Evolutionary conservation across 2,329 filamentous ascomycete species (phyloP).

Genomic region (Cercospora berteroae): DNA sequence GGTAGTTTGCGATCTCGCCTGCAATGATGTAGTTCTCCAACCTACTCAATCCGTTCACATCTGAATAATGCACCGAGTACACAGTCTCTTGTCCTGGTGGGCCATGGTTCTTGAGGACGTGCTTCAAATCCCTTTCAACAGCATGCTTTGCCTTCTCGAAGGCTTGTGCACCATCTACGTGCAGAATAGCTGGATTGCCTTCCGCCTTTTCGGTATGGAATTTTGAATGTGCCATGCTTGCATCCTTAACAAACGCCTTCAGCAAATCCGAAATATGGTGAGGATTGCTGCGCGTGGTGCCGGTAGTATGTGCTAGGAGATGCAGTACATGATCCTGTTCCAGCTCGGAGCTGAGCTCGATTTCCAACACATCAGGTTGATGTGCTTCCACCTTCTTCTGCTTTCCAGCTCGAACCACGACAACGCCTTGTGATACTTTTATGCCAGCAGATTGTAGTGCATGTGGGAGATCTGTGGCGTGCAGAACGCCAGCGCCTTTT

Average conservation of each 20-base stretch:
- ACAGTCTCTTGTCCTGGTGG: slow-evolving; percentile 27
- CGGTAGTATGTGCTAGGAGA: slow-evolving; percentile 33
- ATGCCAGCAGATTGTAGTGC: slow-evolving; percentile 30
- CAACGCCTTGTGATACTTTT: slow-evolving; percentile 29
- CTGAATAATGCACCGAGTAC: slow-evolving; percentile 38
- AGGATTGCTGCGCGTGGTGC: slow-evolving; percentile 31
- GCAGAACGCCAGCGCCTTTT: slow-evolving; percentile 29
- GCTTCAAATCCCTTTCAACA: slow-evolving; percentile 34
- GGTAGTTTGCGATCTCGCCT: slow-evolving; percentile 35
- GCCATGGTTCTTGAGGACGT: slow-evolving; percentile 28
- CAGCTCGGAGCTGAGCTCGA: slow-evolving; percentile 32
- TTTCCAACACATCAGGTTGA: slow-evolving; percentile 30
- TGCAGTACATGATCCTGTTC: slow-evolving; percentile 37
- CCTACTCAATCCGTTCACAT: slow-evolving; percentile 38
- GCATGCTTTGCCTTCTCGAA: slow-evolving; percentile 37
- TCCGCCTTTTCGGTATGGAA: slow-evolving; percentile 36
- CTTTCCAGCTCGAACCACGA: slow-evolving; percentile 33
- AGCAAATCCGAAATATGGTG: slow-evolving; percentile 32
- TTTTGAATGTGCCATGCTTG: slow-evolving; percentile 31
- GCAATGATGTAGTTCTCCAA: slow-evolving; percentile 41
- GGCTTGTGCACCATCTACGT: slow-evolving; percentile 28
- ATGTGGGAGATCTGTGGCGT: slow-evolving; percentile 32
- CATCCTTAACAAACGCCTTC: slow-evolving; percentile 32
- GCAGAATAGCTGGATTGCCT: slow-evolving; percentile 33
- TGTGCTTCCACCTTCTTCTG: slow-evolving; percentile 29